Base-by-base conservation (phyloP, 306 rosid genomes). In the Glycine soja region DNA sequence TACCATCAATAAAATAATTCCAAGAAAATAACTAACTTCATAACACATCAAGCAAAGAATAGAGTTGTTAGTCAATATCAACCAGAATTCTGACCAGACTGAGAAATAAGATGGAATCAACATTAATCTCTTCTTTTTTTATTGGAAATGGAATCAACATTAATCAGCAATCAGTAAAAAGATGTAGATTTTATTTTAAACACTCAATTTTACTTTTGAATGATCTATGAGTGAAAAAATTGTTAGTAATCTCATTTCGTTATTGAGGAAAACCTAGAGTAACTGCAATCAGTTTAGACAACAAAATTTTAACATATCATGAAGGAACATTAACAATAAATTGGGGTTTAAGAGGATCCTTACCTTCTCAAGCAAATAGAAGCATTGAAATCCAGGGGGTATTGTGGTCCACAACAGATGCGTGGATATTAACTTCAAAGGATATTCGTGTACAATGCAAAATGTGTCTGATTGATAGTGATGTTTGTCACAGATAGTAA, bases 301-400 rank as follows among this genome's bases (percentile, higher is more conserved):
- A 53, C 13, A 74, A 59, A 18, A 71, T 70, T 58, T 77, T 69
- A 68, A 72, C 57, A 79, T 18, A 45, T 56, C 32, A 57, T 38
- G 34, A 69, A 77, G 57, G 78, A 76, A 72, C 52, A 79, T 42
- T 76, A 69, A 70, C 36, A 59, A 75, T 69, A 47, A 38, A 76
- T 72, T 81, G 64, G 58, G 76, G 75, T 78, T 75, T 78, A 63
- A 67, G 46, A 59, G 50, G 57, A 51, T 51, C 75, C 42, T 61
- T 76, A 90, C 92, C 93, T 89, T 82, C 61, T 84, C 80, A 53
- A 81, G 57, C 72, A 73, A 87, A 76, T 57, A 70, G 86, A 77
- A 82, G 47, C 81, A 79, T 66, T 83, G 13, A 77, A 73, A 79
- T 50, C 79, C 78, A 6, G 78, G 9, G 70, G 7, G 80, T 80